A percentile compares a stretch with the other conserved stretches of the same genome.
phyloP scores from a whole-genome alignment of 257 asterid genomes.

The Buddleja alternifolia region DNA sequence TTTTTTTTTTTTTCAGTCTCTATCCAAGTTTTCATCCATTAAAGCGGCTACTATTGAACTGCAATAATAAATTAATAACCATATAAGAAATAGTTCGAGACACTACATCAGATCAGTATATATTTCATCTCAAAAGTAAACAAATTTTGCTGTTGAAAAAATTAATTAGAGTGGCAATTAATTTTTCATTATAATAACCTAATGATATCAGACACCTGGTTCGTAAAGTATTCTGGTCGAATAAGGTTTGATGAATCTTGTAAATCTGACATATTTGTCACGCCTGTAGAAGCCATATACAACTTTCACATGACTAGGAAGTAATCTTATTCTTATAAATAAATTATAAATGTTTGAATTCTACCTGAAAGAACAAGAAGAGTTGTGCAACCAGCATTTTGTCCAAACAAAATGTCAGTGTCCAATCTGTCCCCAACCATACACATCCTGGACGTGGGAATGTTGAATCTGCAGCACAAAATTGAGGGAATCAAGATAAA shows the following conservation, averaged over 20 bases:
- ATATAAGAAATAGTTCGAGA: too few species aligned
- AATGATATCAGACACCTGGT: constrained; percentile 57
- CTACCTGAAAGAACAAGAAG: constrained; percentile 94
- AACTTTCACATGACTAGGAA: background rate
- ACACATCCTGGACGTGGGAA: constrained; percentile 83
- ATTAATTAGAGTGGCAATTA: too few species aligned
- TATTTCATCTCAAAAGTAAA: too few species aligned
- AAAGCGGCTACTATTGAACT: too few species aligned
- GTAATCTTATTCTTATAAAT: background rate
- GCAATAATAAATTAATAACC: too few species aligned
- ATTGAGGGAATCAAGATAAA: too few species aligned
- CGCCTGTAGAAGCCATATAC: constrained; percentile 60
- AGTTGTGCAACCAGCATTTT: constrained; percentile 82
- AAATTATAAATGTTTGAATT: background rate
- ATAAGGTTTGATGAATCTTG: constrained; percentile 58
- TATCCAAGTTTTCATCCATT: too few species aligned
- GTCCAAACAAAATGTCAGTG: constrained; percentile 88
- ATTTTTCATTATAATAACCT: constrained; percentile 23
- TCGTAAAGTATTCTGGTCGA: constrained; percentile 65
- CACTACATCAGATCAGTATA: too few species aligned
- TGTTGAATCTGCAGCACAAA: constrained; percentile 52
- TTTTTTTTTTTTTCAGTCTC: too few species aligned
- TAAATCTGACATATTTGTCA: constrained; percentile 57
- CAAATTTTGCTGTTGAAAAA: too few species aligned
- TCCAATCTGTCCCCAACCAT: constrained; percentile 97